These are phyloP conservation scores for Pythium aphanidermatum DNA, from an alignment of 352 stramenopile species.

Conservation along the genomic window DNA sequence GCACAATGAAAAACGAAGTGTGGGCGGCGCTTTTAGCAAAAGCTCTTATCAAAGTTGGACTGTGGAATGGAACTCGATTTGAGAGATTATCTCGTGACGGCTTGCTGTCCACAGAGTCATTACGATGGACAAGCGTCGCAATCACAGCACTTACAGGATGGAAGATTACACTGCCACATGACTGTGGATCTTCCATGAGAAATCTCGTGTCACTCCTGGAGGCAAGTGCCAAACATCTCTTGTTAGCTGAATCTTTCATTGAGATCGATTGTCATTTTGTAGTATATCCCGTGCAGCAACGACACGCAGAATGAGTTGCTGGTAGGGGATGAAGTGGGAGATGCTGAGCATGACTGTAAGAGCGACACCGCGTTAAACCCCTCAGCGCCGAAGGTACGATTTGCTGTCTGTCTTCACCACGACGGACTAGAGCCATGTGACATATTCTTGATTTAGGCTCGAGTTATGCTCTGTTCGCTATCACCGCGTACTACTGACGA, in stretches of 20 bases:
- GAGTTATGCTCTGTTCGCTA: conserved; percentile 44
- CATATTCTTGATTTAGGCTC: too few species aligned
- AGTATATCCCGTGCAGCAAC: too few species aligned
- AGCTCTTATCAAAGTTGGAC: conserved; percentile 59
- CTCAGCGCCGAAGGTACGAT: neutral
- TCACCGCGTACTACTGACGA: too few species aligned
- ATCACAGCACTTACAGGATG: conserved; percentile 48
- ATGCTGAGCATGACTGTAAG: too few species aligned
- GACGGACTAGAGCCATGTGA: too few species aligned
- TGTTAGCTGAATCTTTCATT: neutral
- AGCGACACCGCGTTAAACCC: too few species aligned
- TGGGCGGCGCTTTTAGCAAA: conserved; percentile 67
- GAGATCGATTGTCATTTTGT: conserved; percentile 12
- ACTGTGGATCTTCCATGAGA: too few species aligned
- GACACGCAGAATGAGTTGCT: conserved; percentile 15
- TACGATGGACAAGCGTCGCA: conserved; percentile 21
- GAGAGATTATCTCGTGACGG: too few species aligned
- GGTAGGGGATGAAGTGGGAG: too few species aligned
- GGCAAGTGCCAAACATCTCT: conserved; percentile 2
- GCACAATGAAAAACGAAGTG: conserved; percentile 53
- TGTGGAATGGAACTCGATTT: too few species aligned
- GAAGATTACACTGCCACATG: conserved; percentile 58
- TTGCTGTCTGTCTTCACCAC: neutral
- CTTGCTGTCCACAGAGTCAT: too few species aligned
- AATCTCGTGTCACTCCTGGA: too few species aligned